These are phyloP conservation scores for Claviceps quebecensis DNA, from an alignment of 2,329 filamentous ascomycete species.

Conservation along the genomic window DNA sequence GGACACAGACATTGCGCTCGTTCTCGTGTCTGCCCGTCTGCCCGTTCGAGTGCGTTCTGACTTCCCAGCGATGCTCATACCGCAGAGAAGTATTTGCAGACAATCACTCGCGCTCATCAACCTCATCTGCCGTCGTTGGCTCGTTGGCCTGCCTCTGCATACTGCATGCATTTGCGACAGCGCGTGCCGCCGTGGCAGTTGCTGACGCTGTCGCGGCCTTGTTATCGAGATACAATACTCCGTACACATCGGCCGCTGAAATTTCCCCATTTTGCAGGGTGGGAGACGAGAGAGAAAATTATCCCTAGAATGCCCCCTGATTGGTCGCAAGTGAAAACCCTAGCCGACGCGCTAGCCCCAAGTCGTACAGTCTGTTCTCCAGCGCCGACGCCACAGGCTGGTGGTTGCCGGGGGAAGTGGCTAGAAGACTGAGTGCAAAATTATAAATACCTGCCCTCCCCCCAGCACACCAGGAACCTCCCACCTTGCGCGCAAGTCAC, in stretches of 20 bases:
- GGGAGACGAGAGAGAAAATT: slow-evolving; percentile 27
- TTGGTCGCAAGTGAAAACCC: slow-evolving; percentile 19
- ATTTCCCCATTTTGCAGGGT: slow-evolving; percentile 19
- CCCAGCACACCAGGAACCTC: slow-evolving; percentile 35
- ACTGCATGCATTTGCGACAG: no score
- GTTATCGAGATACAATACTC: slow-evolving; percentile 23
- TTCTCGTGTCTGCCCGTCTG: no score
- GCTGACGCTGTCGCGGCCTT: no score
- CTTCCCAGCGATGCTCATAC: no score
- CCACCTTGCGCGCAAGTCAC: slow-evolving; percentile 41
- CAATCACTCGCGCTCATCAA: no score
- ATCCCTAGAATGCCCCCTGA: slow-evolving; percentile 16
- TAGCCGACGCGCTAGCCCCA: slow-evolving; percentile 24
- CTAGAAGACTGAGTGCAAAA: slow-evolving; percentile 28
- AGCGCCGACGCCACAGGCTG: slow-evolving; percentile 30
- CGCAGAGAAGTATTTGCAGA: no score
- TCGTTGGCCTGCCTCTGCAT: no score
- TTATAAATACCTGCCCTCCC: slow-evolving; percentile 44
- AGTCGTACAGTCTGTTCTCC: slow-evolving; percentile 19
- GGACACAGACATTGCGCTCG: no score
- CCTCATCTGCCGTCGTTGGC: no score
- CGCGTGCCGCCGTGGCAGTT: background rate
- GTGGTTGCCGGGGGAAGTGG: slow-evolving; percentile 29
- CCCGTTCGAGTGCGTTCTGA: no score
- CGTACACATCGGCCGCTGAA: slow-evolving; percentile 18